Base-by-base conservation (phyloP, 306 rosid genomes). In the Quercus robur region DNA sequence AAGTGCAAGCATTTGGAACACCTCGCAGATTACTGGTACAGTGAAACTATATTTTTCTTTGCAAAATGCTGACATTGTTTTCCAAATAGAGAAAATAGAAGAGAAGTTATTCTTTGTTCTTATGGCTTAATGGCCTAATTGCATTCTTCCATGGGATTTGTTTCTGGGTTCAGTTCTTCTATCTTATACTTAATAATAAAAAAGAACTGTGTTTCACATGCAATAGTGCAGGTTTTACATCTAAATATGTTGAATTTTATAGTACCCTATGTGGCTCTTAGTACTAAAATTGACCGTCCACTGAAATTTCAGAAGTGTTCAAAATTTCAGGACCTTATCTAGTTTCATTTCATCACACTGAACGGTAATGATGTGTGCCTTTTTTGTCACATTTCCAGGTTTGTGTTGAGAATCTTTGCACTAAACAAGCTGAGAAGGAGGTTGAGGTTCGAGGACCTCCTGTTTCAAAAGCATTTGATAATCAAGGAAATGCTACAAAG, bases 361-460 rank as follows among this genome's bases (percentile, higher is more conserved):
- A 54, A 71, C 78, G 76, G 51, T 31, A 67, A 49, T 74, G 59
- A 64, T 70, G 2, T 51, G 64, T 70, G 71, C 21, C 74, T 10
- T 68, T 68, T 28, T 54, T 81, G 49, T 78, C 57, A 68, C 68
- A 76, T 78, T 31, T 82, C 78, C 84, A 94, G 99, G 90, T 92
- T 77, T 75, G 68, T 56, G 86, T 93, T 85, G 97, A 90, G 83
- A 82, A 85, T 81, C 92, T 94, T 80, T 80, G 85, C 73, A 71
- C 95, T 14, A 94, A 79, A 84, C 99, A 94, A 84, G 78, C 88
- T 19, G 95, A 68, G 80, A 83, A 85, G 76, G 99, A 92, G 86
- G 81, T 89, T 78, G 99, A 94, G 90, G 89, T 93, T 84, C 91
- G 97, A 70, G 99, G 99, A 57, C 99, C 99, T 78, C 99, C 99